Conservation (phyloP, 2,329 filamentous ascomycete species). For the Exophiala oligosperma region DNA sequence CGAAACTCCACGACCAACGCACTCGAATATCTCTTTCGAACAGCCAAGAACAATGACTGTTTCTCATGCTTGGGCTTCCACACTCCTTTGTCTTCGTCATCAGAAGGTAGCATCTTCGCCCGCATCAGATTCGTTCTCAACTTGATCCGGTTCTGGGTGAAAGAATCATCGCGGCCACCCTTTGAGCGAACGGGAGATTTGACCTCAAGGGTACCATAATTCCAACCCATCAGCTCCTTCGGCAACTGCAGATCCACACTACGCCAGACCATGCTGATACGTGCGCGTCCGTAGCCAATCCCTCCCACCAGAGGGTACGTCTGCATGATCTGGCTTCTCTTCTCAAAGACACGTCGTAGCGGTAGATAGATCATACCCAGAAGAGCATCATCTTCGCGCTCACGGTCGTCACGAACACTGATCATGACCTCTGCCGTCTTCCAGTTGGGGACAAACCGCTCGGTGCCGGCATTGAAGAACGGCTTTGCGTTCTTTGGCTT, state of each 20-base stretch:
- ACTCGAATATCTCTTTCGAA: conserved; percentile 33
- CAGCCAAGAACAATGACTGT: conserved; percentile 30
- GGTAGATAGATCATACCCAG: conserved; percentile 71
- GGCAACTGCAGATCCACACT: conserved; percentile 65
- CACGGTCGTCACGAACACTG: conserved; percentile 64
- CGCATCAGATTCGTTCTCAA: conserved; percentile 58
- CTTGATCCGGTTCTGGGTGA: conserved; percentile 59
- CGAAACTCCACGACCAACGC: conserved; percentile 33
- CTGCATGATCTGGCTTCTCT: conserved; percentile 64
- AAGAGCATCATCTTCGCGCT: conserved; percentile 68
- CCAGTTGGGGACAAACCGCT: conserved; percentile 71
- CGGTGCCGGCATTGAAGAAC: conserved; percentile 75
- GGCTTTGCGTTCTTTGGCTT: conserved; percentile 78
- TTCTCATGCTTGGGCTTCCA: conserved; percentile 28
- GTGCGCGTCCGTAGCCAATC: conserved; percentile 68
- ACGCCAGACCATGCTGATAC: conserved; percentile 72
- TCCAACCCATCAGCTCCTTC: conserved; percentile 64
- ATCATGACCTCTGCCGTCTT: conserved; percentile 66
- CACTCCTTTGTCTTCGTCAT: conserved; percentile 60
- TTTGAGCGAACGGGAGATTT: conserved; percentile 52
- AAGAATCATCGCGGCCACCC: conserved; percentile 44
- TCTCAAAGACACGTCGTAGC: conserved; percentile 60
- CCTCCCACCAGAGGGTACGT: conserved; percentile 69
- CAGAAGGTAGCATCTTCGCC: conserved; percentile 68
- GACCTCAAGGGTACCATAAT: conserved; percentile 69